Conservation (phyloP, 805 yeast species). For the Teunomyces tritomae region DNA sequence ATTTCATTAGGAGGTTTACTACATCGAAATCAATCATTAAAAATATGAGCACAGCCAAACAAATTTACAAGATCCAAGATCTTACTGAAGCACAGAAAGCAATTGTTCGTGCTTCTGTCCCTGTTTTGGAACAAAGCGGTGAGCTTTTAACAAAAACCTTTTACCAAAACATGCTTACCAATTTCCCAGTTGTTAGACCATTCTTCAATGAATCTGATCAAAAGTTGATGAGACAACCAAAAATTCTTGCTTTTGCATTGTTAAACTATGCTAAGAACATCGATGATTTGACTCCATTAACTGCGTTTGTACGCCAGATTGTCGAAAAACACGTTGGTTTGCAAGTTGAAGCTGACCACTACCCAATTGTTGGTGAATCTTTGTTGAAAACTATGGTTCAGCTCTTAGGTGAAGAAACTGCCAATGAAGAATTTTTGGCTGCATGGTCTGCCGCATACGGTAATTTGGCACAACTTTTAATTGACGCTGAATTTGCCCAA, state of each 20-base stretch:
- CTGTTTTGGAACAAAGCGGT: constrained; percentile 56
- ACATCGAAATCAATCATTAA: neutral
- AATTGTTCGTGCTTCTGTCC: constrained; percentile 48
- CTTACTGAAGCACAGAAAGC: constrained; percentile 29
- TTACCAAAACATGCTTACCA: constrained; percentile 53
- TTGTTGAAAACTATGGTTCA: constrained; percentile 53
- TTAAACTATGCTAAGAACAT: constrained; percentile 61
- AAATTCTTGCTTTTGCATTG: constrained; percentile 60
- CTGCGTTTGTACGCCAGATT: constrained; percentile 55
- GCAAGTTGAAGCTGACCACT: constrained; percentile 61
- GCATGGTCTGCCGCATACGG: constrained; percentile 71
- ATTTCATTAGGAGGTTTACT: neutral
- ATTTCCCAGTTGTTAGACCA: constrained; percentile 54
- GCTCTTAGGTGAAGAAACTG: constrained; percentile 54
- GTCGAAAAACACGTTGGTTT: constrained; percentile 67
- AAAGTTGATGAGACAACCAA: constrained; percentile 53
- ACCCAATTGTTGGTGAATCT: constrained; percentile 60
- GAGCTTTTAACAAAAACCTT: constrained; percentile 51
- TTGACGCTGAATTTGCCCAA: constrained; percentile 49
- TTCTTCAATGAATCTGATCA: constrained; percentile 64
- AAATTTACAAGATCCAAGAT: constrained; percentile 8
- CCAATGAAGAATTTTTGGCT: constrained; percentile 53
- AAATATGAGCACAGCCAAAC: constrained; percentile 3
- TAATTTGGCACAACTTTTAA: constrained; percentile 59
- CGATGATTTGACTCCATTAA: constrained; percentile 53